phyloP scores from a whole-genome alignment of 2,329 filamentous ascomycete species.

The Podosphaera fusca region DNA sequence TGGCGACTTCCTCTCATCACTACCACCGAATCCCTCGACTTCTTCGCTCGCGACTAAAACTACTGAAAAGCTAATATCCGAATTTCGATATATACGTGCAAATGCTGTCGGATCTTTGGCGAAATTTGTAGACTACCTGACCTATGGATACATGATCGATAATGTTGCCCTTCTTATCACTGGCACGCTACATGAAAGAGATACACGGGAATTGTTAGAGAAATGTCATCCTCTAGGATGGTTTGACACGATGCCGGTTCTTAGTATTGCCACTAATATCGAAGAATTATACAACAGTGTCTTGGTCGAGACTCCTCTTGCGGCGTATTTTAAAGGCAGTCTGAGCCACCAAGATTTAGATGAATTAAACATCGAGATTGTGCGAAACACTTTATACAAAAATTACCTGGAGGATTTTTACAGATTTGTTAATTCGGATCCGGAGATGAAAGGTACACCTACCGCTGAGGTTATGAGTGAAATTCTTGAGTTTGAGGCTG shows the following conservation, averaged over 20 bases:
- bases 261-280: constrained; percentile 94
- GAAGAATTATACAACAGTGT: constrained; percentile 98
- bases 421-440: constrained; percentile 72
- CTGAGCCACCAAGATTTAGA: constrained; percentile 91
- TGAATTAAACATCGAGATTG: constrained; percentile 97
- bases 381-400: constrained; percentile 96
- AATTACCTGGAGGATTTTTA: constrained; percentile 98
- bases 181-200: constrained; percentile 87
- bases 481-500: constrained; percentile 88
- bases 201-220: constrained; percentile 85
- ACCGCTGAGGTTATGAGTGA: constrained; percentile 91
- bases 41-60: constrained; percentile 86
- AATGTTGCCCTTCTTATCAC: constrained; percentile 96
- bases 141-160: constrained; percentile 99
- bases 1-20: constrained; percentile 81
- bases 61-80: constrained; percentile 91
- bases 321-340: constrained; percentile 91
- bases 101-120: constrained; percentile 80
- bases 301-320: constrained; percentile 84
- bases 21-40: constrained; percentile 91
- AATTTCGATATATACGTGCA: constrained; percentile 88
- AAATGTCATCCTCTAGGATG: constrained; percentile 91
- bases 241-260: constrained; percentile 97
- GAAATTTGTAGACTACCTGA: constrained; percentile 94
- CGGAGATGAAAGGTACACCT: constrained; percentile 69